These are phyloP conservation scores for Salvia miltiorrhiza DNA, from an alignment of 257 asterid genomes.

Conservation along the genomic window DNA sequence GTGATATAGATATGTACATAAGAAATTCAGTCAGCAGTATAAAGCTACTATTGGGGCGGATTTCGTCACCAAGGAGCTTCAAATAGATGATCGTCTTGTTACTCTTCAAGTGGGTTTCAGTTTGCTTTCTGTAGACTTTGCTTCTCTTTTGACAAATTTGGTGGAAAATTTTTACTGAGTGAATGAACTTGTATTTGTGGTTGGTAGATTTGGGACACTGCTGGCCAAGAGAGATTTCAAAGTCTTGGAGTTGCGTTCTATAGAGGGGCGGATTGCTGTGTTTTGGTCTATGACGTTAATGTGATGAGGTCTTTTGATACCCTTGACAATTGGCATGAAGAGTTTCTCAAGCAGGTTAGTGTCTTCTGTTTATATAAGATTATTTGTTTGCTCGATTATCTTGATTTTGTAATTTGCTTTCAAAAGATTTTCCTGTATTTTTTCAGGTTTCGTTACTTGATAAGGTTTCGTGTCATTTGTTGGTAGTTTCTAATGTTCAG, in stretches of 20 bases:
- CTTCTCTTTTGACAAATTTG: not conserved
- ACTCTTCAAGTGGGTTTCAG: conserved; percentile 77
- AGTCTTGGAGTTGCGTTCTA: conserved; percentile 97
- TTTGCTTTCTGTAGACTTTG: not conserved
- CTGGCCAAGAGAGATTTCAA: conserved; percentile 98
- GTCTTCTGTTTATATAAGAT: not conserved
- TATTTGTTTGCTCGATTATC: not conserved
- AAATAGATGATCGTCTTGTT: conserved; percentile 85
- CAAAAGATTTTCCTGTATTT: not conserved
- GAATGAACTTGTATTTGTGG: conserved; percentile 15
- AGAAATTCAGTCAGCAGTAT: conserved; percentile 94
- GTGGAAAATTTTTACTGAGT: not conserved
- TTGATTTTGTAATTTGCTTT: not conserved
- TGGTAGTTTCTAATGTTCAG: not conserved
- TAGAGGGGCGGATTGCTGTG: conserved; percentile 98
- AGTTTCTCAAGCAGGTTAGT: conserved; percentile 90
- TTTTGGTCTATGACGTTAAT: conserved; percentile 85
- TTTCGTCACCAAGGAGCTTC: conserved; percentile 95
- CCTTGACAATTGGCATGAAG: conserved; percentile 97
- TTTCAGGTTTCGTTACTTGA: not conserved
- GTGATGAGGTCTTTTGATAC: conserved; percentile 86
- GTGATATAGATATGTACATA: conserved; percentile 70
- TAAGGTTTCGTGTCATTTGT: not conserved
- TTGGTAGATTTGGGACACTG: conserved; percentile 94
- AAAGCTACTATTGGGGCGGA: conserved; percentile 99